phyloP scores from a whole-genome alignment of 2,329 filamentous ascomycete genomes.

The Epicoccum sorghinum region DNA sequence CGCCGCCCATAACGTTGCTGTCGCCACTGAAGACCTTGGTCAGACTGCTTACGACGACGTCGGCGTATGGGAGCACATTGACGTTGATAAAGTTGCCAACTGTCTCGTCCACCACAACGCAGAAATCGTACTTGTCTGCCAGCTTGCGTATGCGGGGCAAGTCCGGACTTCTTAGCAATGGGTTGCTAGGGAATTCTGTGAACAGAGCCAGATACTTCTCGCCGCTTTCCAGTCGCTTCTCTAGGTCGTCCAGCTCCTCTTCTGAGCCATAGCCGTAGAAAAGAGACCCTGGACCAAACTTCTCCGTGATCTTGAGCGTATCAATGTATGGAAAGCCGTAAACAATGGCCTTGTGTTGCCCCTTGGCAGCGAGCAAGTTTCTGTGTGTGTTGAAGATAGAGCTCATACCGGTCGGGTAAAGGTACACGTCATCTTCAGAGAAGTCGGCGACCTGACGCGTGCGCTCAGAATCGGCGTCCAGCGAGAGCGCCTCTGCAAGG shows the following conservation, averaged over 20 bases:
- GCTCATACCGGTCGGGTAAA: slow-evolving; percentile 92
- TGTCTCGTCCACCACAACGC: slow-evolving; percentile 91
- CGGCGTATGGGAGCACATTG: slow-evolving; percentile 86
- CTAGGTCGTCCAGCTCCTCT: slow-evolving; percentile 82
- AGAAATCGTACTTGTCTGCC: slow-evolving; percentile 85
- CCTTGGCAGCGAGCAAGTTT: slow-evolving; percentile 69
- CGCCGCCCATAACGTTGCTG: slow-evolving; percentile 97
- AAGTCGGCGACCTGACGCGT: slow-evolving; percentile 64
- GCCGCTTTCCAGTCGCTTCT: slow-evolving; percentile 70
- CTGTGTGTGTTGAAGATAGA: slow-evolving; percentile 90
- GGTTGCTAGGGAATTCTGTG: slow-evolving; percentile 95
- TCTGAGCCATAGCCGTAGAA: slow-evolving; percentile 86
- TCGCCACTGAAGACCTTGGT: slow-evolving; percentile 98
- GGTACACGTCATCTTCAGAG: slow-evolving; percentile 83
- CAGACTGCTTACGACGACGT: slow-evolving; percentile 91
- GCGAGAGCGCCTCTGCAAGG: slow-evolving; percentile 63
- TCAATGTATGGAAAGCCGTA: slow-evolving; percentile 99
- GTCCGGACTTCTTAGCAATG: slow-evolving; percentile 83
- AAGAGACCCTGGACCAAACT: slow-evolving; percentile 86
- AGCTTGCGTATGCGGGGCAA: slow-evolving; percentile 78
- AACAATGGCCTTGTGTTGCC: slow-evolving; percentile 76
- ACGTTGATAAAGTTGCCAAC: slow-evolving; percentile 97
- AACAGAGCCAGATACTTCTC: slow-evolving; percentile 84
- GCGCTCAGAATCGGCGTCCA: slow-evolving; percentile 51
- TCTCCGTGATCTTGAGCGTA: slow-evolving; percentile 91